Evolutionary conservation across 768 basidiomycete genomes (phyloP), one percentile per base, ranked within the genome.

Genomic region (Suillus fuscotomentosus): DNA sequence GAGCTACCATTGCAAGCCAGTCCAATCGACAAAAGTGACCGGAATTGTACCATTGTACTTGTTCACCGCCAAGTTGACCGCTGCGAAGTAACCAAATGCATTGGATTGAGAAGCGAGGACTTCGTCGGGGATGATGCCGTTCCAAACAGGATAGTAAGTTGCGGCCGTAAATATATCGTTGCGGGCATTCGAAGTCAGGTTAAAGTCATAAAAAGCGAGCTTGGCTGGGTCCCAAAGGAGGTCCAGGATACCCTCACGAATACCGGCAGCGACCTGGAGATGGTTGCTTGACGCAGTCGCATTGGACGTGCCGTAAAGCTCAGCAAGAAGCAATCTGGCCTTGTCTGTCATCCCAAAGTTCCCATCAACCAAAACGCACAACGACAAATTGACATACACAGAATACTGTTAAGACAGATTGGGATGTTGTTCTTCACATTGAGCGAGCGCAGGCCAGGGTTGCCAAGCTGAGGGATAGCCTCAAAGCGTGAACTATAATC

Each of bases 131-230:
- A 94, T 80, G 70, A 98, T 95, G 20, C 87, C 90, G 60, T 83
- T 88, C 96, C 95, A 97, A 57, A 90, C 80, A 0, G 95, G 92
- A 73, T 94, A 94, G 79, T 88, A 95, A 1, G 85, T 87, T 1
- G 92, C 95, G 3, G 79, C 82, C n/a, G 86, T 86, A 78, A 89
- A 95, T 38, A 93, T 72, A 56, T 69, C 75, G 70, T 86, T 88
- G 60, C 90, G 86, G 15, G 84, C 71, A 59, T 88, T 87, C 3
- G 88, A 83, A 8, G 86, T 88, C 47, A 89, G 75, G 74, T 94
- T 93, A 77, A 91, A 97, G 76, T 97, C 95, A 70, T 96, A 96
- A 77, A 96, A 97, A 0, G 90, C 90, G n/a, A 94, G 80, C 80
- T 91, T 92, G 9, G 79, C 76, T 0, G 86, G 68, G 71, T 97